Conservation (phyloP, 352 stramenopile genomes). For the Globisporangium spiculum region DNA sequence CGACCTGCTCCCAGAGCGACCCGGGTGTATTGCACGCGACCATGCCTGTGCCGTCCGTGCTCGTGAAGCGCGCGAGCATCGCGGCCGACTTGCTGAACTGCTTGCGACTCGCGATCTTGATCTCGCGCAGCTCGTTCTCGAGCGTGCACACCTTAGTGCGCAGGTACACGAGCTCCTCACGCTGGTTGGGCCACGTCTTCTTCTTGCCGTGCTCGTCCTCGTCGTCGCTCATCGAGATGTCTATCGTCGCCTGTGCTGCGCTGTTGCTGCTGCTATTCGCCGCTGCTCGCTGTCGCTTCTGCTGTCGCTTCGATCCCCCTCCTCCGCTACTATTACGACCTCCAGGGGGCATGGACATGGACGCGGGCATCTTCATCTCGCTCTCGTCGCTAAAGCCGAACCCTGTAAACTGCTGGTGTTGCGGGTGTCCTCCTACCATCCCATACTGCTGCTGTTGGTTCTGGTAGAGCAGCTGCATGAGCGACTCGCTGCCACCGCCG, state of each 20-base stretch:
- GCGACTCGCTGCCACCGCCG: slow-evolving; percentile 9
- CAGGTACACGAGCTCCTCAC: slow-evolving; percentile 20
- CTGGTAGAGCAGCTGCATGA: slow-evolving; percentile 14
- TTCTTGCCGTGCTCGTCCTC: slow-evolving; percentile 12
- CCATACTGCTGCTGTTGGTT: not conserved
- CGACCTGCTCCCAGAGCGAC: slow-evolving; percentile 23
- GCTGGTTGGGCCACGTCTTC: slow-evolving; percentile 18
- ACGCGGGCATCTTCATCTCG: not conserved
- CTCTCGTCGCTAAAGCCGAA: not conserved
- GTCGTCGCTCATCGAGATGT: not conserved
- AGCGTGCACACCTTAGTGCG: slow-evolving; percentile 18
- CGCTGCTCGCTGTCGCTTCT: slow-evolving; percentile 1
- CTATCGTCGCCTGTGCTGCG: not conserved
- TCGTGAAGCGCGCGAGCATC: slow-evolving; percentile 12
- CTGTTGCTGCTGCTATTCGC: not conserved
- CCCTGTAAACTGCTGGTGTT: not conserved
- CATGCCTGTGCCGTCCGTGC: slow-evolving; percentile 4
- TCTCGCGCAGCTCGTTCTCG: slow-evolving; percentile 19
- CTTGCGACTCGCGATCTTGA: slow-evolving; percentile 17
- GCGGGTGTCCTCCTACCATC: not conserved
- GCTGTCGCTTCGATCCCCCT: not conserved
- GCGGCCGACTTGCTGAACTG: slow-evolving; percentile 10
- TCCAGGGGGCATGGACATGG: not conserved
- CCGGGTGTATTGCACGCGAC: slow-evolving; percentile 13
- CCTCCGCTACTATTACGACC: not conserved